These are phyloP conservation scores for Leccinum truebloodii DNA, from an alignment of 768 basidiomycete species.

Conservation along the genomic window DNA sequence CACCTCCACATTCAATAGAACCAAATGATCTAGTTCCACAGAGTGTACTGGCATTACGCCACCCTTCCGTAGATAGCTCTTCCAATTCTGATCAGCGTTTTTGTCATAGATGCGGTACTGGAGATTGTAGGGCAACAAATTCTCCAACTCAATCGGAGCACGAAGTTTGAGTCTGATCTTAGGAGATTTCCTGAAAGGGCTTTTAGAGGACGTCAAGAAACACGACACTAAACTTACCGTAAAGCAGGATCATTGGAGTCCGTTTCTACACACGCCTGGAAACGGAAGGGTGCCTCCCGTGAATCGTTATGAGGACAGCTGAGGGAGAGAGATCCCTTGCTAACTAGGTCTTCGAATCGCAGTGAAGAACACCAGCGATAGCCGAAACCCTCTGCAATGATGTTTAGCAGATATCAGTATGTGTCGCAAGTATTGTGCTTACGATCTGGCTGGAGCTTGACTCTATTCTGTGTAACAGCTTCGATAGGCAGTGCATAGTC, in stretches of 20 bases:
- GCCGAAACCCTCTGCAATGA: constrained; percentile 81
- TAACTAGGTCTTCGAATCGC: constrained; percentile 85
- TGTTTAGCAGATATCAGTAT: constrained; percentile 5
- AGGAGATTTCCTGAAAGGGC: constrained; percentile 67
- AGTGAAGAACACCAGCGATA: constrained; percentile 91
- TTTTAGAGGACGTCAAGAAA: constrained; percentile 6
- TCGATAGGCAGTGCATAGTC: constrained; percentile 91
- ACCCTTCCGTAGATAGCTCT: constrained; percentile 88
- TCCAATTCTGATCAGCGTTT: constrained; percentile 91
- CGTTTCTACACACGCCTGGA: constrained; percentile 88
- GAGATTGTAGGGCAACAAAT: constrained; percentile 90
- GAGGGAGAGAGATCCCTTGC: constrained; percentile 69
- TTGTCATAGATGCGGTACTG: constrained; percentile 98
- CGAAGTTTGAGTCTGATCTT: constrained; percentile 83
- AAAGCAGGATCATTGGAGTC: constrained; percentile 56
- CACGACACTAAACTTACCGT: constrained; percentile 44
- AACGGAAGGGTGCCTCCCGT: constrained; percentile 81
- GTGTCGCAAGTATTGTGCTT: constrained; percentile 30
- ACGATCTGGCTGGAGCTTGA: constrained; percentile 94
- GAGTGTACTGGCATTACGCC: constrained; percentile 97
- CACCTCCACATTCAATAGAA: constrained; percentile 85
- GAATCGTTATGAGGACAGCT: constrained; percentile 82
- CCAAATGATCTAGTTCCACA: constrained; percentile 86
- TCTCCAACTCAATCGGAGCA: constrained; percentile 94
- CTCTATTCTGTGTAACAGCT: constrained; percentile 75